phyloP scores from a whole-genome alignment of 2,329 filamentous ascomycete species.

The Akanthomyces dipterigenus region DNA sequence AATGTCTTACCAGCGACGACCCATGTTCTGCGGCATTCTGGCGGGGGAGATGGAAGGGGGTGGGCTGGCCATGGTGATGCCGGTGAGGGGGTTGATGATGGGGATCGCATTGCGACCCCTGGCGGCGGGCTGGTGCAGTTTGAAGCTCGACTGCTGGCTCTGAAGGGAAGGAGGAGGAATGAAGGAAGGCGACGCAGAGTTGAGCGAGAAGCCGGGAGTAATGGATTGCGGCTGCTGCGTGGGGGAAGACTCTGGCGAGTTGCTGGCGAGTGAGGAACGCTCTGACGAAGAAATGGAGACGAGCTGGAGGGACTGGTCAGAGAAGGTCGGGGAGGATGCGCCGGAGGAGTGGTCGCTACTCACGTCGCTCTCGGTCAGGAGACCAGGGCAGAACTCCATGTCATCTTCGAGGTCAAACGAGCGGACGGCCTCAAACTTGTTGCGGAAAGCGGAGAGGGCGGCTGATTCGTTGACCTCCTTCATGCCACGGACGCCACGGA shows the following conservation, averaged over 20 bases:
- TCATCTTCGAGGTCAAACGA: constrained; percentile 97
- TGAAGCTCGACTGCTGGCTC: constrained; percentile 59
- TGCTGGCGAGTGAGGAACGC: constrained; percentile 89
- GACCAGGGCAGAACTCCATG: constrained; percentile 86
- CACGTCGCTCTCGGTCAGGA: constrained; percentile 92
- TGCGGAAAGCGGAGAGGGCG: constrained; percentile 70
- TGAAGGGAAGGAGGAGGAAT: constrained; percentile 60
- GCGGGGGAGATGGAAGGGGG: constrained; percentile 63
- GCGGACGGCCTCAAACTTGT: constrained; percentile 81
- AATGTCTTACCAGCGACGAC: constrained; percentile 45
- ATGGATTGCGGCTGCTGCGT: constrained; percentile 80
- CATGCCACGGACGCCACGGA: constrained; percentile 75
- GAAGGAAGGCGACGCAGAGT: constrained; percentile 59
- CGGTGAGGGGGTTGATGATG: constrained; percentile 93
- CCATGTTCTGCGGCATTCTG: constrained; percentile 51
- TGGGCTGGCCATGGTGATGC: constrained; percentile 81
- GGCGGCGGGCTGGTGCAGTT: constrained; percentile 85
- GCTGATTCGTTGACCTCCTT: constrained; percentile 80
- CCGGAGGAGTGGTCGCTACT: constrained; percentile 29
- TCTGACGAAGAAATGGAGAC: constrained; percentile 94
- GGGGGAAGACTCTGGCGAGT: constrained; percentile 86
- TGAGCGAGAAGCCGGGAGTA: constrained; percentile 68
- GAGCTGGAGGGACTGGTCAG: constrained; percentile 52
- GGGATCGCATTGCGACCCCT: constrained; percentile 92
- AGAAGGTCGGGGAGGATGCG: constrained; percentile 16